These are phyloP conservation scores for Viola pubescens DNA, from an alignment of 441 rosid species.

Conservation along the genomic window DNA sequence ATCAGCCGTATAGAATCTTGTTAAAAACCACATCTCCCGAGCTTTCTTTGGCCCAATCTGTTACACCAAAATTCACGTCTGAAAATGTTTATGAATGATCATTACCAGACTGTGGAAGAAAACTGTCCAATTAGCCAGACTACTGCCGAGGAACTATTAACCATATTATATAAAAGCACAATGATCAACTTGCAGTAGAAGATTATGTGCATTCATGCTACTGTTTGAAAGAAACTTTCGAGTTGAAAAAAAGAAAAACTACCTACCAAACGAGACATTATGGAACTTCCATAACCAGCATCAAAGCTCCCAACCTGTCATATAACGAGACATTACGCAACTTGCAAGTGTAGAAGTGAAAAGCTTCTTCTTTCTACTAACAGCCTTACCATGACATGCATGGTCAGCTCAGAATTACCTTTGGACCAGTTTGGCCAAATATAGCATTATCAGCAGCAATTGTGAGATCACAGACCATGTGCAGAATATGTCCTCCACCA, in stretches of 20 bases:
- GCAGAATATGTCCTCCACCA: conserved; percentile 89
- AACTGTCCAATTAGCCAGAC: not conserved
- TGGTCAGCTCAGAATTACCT: conserved; percentile 34
- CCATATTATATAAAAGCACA: not conserved
- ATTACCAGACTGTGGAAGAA: not conserved
- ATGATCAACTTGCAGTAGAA: not conserved
- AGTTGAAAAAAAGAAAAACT: not conserved
- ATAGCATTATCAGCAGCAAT: conserved; percentile 87
- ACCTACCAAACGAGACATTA: conserved; percentile 91
- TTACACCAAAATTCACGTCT: conserved; percentile 11
- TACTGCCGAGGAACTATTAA: not conserved
- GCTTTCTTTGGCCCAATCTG: conserved; percentile 92
- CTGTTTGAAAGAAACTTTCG: not conserved
- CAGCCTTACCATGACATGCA: not conserved
- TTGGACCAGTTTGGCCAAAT: conserved; percentile 96
- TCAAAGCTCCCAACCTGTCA: conserved; percentile 92
- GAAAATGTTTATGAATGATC: no score
- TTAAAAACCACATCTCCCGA: conserved; percentile 87
- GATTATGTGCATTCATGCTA: not conserved
- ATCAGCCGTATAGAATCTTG: conserved; percentile 74
- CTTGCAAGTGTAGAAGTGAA: not conserved
- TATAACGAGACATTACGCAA: not conserved
- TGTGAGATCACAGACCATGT: conserved; percentile 95
- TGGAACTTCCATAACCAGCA: conserved; percentile 93
- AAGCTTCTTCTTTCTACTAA: not conserved